Evolutionary conservation across 352 stramenopile species (phyloP), one percentile per base, ranked within the genome.

Genomic region (Blastocystis sp.): DNA sequence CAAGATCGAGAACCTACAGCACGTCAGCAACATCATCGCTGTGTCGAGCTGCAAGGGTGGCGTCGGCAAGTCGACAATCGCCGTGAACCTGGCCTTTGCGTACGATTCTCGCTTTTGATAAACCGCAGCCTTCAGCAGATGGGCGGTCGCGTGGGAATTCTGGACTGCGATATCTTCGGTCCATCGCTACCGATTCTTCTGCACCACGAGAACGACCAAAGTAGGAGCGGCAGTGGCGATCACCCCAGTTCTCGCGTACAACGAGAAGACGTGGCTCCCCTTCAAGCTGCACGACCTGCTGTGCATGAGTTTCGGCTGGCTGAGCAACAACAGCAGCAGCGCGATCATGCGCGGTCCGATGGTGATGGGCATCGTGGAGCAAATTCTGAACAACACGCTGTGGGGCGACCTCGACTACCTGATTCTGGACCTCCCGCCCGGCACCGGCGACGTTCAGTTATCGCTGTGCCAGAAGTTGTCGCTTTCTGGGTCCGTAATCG

Each of bases 361-460:
- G 95, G 95, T 98, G 3, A 97, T 85, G 73, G 86, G 61, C 38
- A 87, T 65, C 42, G 65, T 88, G 0, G 79, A 85, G 46, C 75
- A 85, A 29, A 76, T 85, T 40, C 92, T 42, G 96, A 98, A 87
- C 7, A 91, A 95, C 4, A 99, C 96, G 0, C 91, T 97, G 86
- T 99, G 97, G 97, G 96, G 96, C n/a, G 90, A 96, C 40, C 88
- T 99, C n/a, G 97, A 99, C 89, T 98, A 98, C 88, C 88, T 99
- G 51, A 89, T 98, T 78, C 73, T 97, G 27, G 93, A 99, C 87
- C 98, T 99, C 94, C 97, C 97, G 8, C 97, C 97, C 3, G 97
- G 97, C 57, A 99, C 97, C 14, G 97, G 97, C 67, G 97, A 99
- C 86, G 97, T 99, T 86, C 95, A 98, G 79, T 93, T 99, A 48